Base-by-base conservation (phyloP, 2,329 filamentous ascomycete species). In the Alternaria gansuensis region DNA sequence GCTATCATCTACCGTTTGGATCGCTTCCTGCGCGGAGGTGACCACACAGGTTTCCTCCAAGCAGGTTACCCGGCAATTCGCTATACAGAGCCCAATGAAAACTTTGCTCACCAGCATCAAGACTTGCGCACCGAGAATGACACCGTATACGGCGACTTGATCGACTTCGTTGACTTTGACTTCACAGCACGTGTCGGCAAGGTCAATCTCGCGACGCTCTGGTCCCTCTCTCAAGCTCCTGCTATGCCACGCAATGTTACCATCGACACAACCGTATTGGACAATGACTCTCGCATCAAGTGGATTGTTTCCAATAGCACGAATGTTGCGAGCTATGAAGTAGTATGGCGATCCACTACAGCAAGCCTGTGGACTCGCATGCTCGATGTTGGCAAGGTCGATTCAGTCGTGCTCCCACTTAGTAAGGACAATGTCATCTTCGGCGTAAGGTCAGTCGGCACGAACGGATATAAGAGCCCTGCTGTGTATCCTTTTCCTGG, bases 341-440 rank as follows among this genome's bases (percentile, higher is more conserved):
- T 87, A 2, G 82, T 87, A 0, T 87, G 83, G 83, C 75, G 85
- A 54, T 69, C 82, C 2, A 84, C 81, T 5, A 79, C 78, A 13
- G 80, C 82, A 34, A 79, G 82, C 45, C 77, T 83, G 49, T 85
- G 83, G 83, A 82, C 82, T 40, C 78, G 82, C 57, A 73, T 77
- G 24, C 57, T 83, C 2, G 76, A 81, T 66, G 83, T 87, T 3
- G 84, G 84, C 0, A 76, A 80, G 24, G 80, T 81, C 3, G 76
- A 76, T 0, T 76, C 69, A 39, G 81, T 78, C 4, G 83, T 78
- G 5, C 72, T 87, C 14, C 70, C 78, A 2, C 67, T 87, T 62
- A 83, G 81, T 54, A 86, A 86, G 73, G 85, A 88, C 60, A 85
- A 86, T 73, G 82, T 84, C 11, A 80, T 85, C 24, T 86, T 87